Base-by-base conservation (phyloP, 768 basidiomycete species). In the Tephrocybe sp. region DNA sequence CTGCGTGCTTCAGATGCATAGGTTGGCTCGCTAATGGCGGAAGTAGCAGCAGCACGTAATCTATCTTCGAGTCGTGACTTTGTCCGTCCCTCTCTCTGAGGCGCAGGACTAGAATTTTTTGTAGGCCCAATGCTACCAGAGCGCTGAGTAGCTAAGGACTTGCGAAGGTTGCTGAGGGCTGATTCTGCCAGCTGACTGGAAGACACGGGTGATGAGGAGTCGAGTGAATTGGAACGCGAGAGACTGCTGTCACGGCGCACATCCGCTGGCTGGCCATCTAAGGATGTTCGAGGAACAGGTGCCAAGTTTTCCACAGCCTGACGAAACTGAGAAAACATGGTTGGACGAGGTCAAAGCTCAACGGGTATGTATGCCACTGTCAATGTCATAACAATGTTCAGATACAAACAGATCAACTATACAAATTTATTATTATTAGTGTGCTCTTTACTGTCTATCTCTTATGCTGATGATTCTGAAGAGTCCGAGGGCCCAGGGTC, bases 11-110 rank as follows among this genome's bases (percentile, higher is more conserved):
- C 53, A 7, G 64, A 61, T 0, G 82, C 72, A 51, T 26, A 67
- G 53, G 80, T 79, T 11, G 74, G 69, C 16, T 89, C 87, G 16
- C 77, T 80, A 45, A 77, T 74, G 17, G 77, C 74, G 57, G 84
- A 77, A 22, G 78, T 75, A 23, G 71, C 78, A 23, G 71, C 78
- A 36, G 87, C 84, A 39, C 84, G 79, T n/a, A 92, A 71, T 39
- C 90, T 75, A 51, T 92, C 89, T 67, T 92, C 90, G 2, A 92
- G 71, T 19, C 78, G 86, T 7, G 78, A 73, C 62, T 87, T 85
- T 40, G 73, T 53, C 34, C 53, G 56, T 16, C 48, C 53, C 34
- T 57, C 57, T 26, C 54, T 62, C 23, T 59, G 43, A 20, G 61
- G 56, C 38, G 50, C 49, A 17, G 59, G 34, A 13, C 45, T 36